Evolutionary conservation across 2,329 filamentous ascomycete genomes (phyloP).

Genomic region (Hypoxylon sp.): DNA sequence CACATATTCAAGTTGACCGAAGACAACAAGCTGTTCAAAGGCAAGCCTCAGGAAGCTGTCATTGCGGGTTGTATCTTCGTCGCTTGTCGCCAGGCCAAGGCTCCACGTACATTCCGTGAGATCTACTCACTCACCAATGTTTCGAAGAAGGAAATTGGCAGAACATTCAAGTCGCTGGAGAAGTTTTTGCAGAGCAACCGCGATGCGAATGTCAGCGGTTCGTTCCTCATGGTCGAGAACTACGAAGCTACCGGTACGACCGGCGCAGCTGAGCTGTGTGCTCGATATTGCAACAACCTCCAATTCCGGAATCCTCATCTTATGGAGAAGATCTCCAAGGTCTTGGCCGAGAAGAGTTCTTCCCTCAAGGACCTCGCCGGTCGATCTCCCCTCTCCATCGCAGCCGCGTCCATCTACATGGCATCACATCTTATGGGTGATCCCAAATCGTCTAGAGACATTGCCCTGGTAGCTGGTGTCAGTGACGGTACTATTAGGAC

Average conservation of each 20-base stretch:
- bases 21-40: slow-evolving; percentile 93
- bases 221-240: slow-evolving; percentile 71
- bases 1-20: slow-evolving; percentile 96
- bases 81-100: slow-evolving; percentile 89
- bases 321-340: slow-evolving; percentile 84
- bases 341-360: slow-evolving; percentile 83
- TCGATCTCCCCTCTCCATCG: slow-evolving; percentile 92
- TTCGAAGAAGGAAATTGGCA: slow-evolving; percentile 96
- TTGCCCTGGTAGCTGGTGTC: slow-evolving; percentile 86
- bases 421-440: slow-evolving; percentile 89
- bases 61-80: slow-evolving; percentile 98
- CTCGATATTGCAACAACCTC: slow-evolving; percentile 90
- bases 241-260: slow-evolving; percentile 84
- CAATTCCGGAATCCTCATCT: slow-evolving; percentile 78
- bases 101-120: slow-evolving; percentile 92
- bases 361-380: slow-evolving; percentile 87
- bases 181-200: slow-evolving; percentile 85
- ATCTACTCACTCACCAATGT: slow-evolving; percentile 95
- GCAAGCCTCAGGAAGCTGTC: slow-evolving; percentile 93
- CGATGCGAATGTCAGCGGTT: slow-evolving; percentile 69
- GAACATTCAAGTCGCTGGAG: slow-evolving; percentile 94
- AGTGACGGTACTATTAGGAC: slow-evolving; percentile 98
- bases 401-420: slow-evolving; percentile 97
- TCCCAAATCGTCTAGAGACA: slow-evolving; percentile 85
- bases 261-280: slow-evolving; percentile 86